Base-by-base conservation (phyloP, 2,329 filamentous ascomycete genomes). In the Fonsecaea pedrosoi region DNA sequence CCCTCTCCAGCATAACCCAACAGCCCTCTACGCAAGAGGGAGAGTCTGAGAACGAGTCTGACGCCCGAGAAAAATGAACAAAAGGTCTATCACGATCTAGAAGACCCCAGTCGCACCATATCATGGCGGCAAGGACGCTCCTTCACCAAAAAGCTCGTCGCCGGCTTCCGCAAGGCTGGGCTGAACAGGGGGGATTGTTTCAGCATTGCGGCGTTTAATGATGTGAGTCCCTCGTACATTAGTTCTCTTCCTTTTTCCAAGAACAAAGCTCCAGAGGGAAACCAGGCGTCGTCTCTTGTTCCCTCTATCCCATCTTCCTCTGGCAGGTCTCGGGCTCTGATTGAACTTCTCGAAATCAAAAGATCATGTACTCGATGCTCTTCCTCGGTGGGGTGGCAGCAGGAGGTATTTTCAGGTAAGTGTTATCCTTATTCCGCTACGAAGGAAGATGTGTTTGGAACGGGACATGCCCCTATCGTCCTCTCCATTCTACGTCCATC, bases 161-260 rank as follows among this genome's bases (percentile, higher is more conserved):
- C 83, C 7, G 86, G 86, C 0, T 78, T 87, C 56, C 62, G 40
- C 40, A 53, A 62, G 37, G 42, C 55, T 38, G 66, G 66, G 15
- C 54, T 69, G 4, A 62, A 81, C 61, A 74, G 76, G 37, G 85
- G 84, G 37, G 84, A 87, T 66, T 84, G 82, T 68, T 81, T 87
- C 6, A 82, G 82, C 54, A 79, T 87, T 48, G 83, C 87, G 68
- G 84, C 83, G 0, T 85, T 86, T 75, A 87, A 87, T 75, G 45
- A 69, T 42, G 45, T 50, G 13, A 25, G 45, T 25, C 2, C 25
- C 25, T 25, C 25, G 25, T 25, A 2, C 25, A 25, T 25, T 25
- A 25, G 3, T 25, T 25, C 2, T 25, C 25, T 25, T 25, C 25
- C 25, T 2, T 25, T 25, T 25, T 25, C 25, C 1, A 25, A 25